These are phyloP conservation scores for Candida sanyiensis DNA, from an alignment of 805 yeast genomes.

Conservation along the genomic window DNA sequence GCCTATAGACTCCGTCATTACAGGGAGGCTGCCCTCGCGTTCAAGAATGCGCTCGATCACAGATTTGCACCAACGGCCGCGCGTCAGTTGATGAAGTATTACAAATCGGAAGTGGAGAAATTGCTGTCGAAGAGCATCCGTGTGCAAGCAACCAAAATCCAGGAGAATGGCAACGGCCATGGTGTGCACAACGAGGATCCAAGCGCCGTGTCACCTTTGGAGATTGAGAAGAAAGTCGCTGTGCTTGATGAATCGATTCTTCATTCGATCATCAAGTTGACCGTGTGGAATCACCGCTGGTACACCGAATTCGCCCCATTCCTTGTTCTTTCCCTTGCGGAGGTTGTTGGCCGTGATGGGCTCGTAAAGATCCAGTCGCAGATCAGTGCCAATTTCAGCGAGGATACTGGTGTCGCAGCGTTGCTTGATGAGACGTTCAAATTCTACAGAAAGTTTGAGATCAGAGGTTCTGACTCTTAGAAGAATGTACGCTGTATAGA, in stretches of 20 bases:
- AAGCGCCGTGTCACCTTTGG: constrained; percentile 16
- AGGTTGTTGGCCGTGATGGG: constrained; percentile 71
- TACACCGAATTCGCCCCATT: constrained; percentile 82
- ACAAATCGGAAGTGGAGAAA: constrained; percentile 41
- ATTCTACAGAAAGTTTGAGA: constrained; percentile 32
- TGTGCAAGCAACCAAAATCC: neutral
- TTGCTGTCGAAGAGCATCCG: constrained; percentile 23
- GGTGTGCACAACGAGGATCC: constrained; percentile 9
- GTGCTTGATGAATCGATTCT: constrained; percentile 42
- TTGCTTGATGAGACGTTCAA: constrained; percentile 48
- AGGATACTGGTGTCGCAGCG: constrained; percentile 47
- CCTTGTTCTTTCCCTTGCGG: constrained; percentile 50
- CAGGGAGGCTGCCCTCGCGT: constrained; percentile 85
- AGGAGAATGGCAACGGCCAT: neutral
- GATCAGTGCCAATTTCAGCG: constrained; percentile 60
- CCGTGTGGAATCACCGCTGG: constrained; percentile 99
- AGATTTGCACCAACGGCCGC: constrained; percentile 81
- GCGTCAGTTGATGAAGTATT: constrained; percentile 64
- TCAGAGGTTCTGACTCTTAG: constrained; percentile 13
- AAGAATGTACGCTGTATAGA: too few relatives aligned
- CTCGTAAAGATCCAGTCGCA: constrained; percentile 68
- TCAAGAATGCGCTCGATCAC: constrained; percentile 59
- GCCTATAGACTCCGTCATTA: constrained; percentile 81
- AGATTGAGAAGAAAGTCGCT: constrained; percentile 31
- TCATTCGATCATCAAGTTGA: constrained; percentile 63